A percentile compares a stretch with the other conserved stretches of the same genome.
These are phyloP conservation scores for Dothiorella sarmentorum DNA, from an alignment of 2,329 filamentous ascomycete species.

Conservation along the genomic window DNA sequence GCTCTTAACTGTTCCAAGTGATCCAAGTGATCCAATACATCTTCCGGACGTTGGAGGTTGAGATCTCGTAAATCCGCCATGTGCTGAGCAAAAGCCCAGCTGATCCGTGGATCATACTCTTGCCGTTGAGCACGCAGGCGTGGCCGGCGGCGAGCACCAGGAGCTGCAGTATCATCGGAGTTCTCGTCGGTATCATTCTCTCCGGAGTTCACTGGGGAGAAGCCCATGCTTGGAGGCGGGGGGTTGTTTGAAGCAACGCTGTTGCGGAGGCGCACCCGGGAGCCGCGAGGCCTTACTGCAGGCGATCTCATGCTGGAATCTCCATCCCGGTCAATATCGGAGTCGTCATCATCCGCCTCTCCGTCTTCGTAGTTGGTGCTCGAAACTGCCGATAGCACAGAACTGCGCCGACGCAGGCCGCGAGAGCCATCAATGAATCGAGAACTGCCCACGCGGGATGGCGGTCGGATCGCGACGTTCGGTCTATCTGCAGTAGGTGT, in stretches of 20 bases:
- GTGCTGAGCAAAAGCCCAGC: constrained; percentile 41
- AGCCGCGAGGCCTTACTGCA: constrained; percentile 33
- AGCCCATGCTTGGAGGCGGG: constrained; percentile 28
- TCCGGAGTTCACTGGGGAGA: constrained; percentile 25
- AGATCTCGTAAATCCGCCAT: constrained; percentile 34
- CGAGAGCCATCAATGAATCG: constrained; percentile 35
- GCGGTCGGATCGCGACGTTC: constrained; percentile 38
- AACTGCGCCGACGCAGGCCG: constrained; percentile 38
- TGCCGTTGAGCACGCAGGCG: constrained; percentile 28
- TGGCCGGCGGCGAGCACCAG: constrained; percentile 26
- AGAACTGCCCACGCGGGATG: constrained; percentile 35
- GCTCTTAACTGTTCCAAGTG: constrained; percentile 33
- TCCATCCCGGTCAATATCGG: constrained; percentile 36
- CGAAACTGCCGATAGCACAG: constrained; percentile 31
- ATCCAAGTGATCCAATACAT: constrained; percentile 35
- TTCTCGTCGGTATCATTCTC: constrained; percentile 39
- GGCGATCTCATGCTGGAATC: constrained; percentile 37
- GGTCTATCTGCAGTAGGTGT: constrained; percentile 47
- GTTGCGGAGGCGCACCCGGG: constrained; percentile 34
- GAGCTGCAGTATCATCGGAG: constrained; percentile 36
- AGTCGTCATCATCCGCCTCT: constrained; percentile 43
- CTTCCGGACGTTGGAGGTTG: constrained; percentile 31
- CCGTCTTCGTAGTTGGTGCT: constrained; percentile 40
- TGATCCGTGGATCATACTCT: constrained; percentile 41
- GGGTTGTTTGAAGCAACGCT: constrained; percentile 24